phyloP scores from a whole-genome alignment of 805 yeast genomes.

The Pichia membranifaciens region DNA sequence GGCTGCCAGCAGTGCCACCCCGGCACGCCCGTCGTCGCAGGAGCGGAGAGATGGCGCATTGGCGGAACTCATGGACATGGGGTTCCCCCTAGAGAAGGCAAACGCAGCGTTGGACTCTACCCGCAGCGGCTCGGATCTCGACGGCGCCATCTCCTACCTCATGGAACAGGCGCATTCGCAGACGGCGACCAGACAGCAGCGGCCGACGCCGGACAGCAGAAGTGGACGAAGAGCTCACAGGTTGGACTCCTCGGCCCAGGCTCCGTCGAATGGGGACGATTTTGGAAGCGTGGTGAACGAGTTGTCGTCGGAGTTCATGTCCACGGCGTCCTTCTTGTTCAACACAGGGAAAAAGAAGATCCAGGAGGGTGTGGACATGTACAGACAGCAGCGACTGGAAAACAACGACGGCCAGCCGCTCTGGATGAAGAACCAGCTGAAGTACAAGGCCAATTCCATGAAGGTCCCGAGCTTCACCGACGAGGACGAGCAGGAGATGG shows the following conservation, averaged over 20 bases:
- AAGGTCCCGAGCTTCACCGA: constrained; percentile 35
- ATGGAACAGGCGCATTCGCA: constrained; percentile 52
- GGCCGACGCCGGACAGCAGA: neutral
- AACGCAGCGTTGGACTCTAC: constrained; percentile 52
- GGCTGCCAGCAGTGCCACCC: no score
- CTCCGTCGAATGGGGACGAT: constrained; percentile 25
- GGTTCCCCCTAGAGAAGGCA: constrained; percentile 60
- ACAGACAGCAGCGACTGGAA: constrained; percentile 35
- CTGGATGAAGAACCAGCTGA: constrained; percentile 65
- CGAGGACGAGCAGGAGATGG: constrained; percentile 37
- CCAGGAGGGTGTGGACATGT: constrained; percentile 55
- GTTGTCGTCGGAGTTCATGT: constrained; percentile 48
- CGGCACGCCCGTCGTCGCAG: no score
- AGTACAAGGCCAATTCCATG: constrained; percentile 38
- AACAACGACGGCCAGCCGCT: constrained; percentile 44
- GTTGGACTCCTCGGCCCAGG: neutral
- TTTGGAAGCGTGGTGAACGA: constrained; percentile 42
- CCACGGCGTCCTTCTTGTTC: constrained; percentile 54
- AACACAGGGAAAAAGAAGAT: constrained; percentile 56
- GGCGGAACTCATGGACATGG: constrained; percentile 75
- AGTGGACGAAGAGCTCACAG: neutral
- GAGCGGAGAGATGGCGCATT: constrained; percentile 40
- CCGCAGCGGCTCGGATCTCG: constrained; percentile 47
- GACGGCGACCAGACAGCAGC: constrained; percentile 11
- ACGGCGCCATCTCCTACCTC: constrained; percentile 59